Evolutionary conservation across 2,329 filamentous ascomycete species (phyloP), one percentile per base, ranked within the genome.

Genomic region (Alternaria gansuensis): DNA sequence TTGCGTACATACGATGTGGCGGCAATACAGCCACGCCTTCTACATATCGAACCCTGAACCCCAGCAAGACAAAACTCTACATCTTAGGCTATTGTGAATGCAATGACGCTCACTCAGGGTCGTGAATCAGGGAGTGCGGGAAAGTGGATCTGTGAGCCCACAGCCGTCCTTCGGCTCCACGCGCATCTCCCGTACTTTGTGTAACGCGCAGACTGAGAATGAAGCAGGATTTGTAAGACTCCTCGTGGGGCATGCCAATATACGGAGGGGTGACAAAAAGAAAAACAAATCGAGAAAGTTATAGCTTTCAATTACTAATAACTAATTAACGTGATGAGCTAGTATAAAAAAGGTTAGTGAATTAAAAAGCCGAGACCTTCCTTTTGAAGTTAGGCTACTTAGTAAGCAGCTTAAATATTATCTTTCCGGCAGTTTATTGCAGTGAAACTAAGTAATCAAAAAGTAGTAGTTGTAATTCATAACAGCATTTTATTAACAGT

Each of bases 141-240:
- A 59, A 54, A n/a, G 37, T 40, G 28, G 40, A 39, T 48, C 21
- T 52, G 33, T 51, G 44, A 54, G 8, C 57, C 57, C 66, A 58
- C 61, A 46, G 48, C 53, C 68, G 62, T 65, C 48, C 58, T 69
- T 67, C 70, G 70, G 68, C 66, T 69, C 66, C 69, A 59, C 57
- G 43, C 45, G 6, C 60, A 48, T 52, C 26, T 60, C 56, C 65
- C 64, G 51, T 50, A 23, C 11, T 45, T 44, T 52, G 64, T 64
- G 63, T 54, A 61, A 68, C 54, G n/a, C 48, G 8, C 44, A 28
- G 31, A 40, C 21, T 33, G 33, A 53, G 39, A 40, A 29, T 13
- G 36, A 34, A 39, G 24, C 33, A 34, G 33, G 37, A 48, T 34
- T 40, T 48, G 26, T 37, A 39, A 43, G 53, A 51, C 33, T 48